These are phyloP conservation scores for Wallacemonas sp. DNA, from an alignment of 208 protist genomes.

Conservation along the genomic window DNA sequence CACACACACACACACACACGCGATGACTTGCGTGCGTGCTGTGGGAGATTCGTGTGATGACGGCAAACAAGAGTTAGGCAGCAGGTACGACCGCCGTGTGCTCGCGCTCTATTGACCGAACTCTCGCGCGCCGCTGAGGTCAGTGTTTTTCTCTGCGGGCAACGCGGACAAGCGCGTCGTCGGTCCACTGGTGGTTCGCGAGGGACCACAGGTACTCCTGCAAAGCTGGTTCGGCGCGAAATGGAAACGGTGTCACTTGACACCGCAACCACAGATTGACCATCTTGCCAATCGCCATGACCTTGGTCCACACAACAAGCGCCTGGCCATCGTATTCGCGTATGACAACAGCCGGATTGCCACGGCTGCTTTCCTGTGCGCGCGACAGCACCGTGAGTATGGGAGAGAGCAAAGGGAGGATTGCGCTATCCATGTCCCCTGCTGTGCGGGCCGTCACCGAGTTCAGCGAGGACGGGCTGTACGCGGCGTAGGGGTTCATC, in stretches of 20 bases:
- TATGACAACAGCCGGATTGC: slow-evolving; percentile 22
- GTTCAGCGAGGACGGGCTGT: slow-evolving; percentile 60
- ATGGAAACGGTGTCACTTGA: slow-evolving; percentile 55
- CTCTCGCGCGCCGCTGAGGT: not conserved
- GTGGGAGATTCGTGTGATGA: no score
- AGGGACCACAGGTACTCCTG: slow-evolving; percentile 61
- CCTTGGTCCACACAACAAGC: slow-evolving; percentile 61
- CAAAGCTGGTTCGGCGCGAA: slow-evolving; percentile 26
- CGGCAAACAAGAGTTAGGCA: no score
- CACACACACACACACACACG: no score
- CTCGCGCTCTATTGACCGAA: no score
- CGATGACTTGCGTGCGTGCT: no score
- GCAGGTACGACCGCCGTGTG: no score
- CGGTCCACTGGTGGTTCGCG: slow-evolving; percentile 39
- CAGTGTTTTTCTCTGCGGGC: slow-evolving; percentile 22
- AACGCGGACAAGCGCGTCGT: slow-evolving; percentile 26
- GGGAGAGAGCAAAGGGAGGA: slow-evolving; percentile 57
- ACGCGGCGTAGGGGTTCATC: slow-evolving; percentile 69
- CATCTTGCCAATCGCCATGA: slow-evolving; percentile 44
- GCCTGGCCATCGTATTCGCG: slow-evolving; percentile 36
- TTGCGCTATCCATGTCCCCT: slow-evolving; percentile 53
- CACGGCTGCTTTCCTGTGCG: slow-evolving; percentile 37
- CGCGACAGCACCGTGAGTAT: slow-evolving; percentile 54
- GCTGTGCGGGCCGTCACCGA: slow-evolving; percentile 39
- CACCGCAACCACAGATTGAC: slow-evolving; percentile 60